phyloP scores from a whole-genome alignment of 345 rosid species.

The Noccaea caerulescens region DNA sequence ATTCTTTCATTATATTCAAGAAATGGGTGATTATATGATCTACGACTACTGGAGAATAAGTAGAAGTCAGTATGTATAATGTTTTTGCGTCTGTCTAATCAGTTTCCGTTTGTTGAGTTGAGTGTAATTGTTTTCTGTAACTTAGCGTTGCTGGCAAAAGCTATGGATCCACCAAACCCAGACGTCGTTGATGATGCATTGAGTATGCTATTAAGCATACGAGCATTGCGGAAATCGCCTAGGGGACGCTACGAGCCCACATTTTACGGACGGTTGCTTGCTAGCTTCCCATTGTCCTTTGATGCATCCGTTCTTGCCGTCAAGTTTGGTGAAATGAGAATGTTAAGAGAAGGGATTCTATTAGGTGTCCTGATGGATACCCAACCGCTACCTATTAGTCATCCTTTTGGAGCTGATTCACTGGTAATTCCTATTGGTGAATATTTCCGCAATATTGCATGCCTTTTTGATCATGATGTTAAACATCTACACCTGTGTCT shows the following conservation, averaged over 20 bases:
- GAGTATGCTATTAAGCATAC: constrained; percentile 59
- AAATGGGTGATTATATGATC: constrained; percentile 5
- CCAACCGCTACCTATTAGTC: constrained; percentile 77
- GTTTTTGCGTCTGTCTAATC: not conserved
- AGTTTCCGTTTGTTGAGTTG: not conserved
- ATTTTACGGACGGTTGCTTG: constrained; percentile 83
- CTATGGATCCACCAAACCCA: constrained; percentile 82
- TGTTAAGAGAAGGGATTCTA: constrained; percentile 87
- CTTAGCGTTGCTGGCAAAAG: constrained; percentile 78
- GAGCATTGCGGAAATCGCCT: constrained; percentile 59
- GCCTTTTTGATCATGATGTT: constrained; percentile 32
- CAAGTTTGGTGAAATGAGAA: constrained; percentile 83
- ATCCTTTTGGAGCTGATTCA: constrained; percentile 77
- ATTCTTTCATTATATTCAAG: constrained; percentile 2
- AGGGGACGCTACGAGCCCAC: constrained; percentile 86
- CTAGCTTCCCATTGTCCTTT: constrained; percentile 80
- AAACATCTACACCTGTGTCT: constrained; percentile 32
- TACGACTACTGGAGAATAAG: constrained; percentile 2
- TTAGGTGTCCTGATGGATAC: constrained; percentile 83
- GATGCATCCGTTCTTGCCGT: constrained; percentile 77
- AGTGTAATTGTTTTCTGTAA: constrained; percentile 39
- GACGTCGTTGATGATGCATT: constrained; percentile 79
- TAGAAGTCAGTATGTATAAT: constrained; percentile 1
- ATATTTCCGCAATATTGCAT: constrained; percentile 24
- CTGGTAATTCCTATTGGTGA: constrained; percentile 57